phyloP scores from a whole-genome alignment of 495 filamentous ascomycete species.

The Apiosordaria backusii region DNA sequence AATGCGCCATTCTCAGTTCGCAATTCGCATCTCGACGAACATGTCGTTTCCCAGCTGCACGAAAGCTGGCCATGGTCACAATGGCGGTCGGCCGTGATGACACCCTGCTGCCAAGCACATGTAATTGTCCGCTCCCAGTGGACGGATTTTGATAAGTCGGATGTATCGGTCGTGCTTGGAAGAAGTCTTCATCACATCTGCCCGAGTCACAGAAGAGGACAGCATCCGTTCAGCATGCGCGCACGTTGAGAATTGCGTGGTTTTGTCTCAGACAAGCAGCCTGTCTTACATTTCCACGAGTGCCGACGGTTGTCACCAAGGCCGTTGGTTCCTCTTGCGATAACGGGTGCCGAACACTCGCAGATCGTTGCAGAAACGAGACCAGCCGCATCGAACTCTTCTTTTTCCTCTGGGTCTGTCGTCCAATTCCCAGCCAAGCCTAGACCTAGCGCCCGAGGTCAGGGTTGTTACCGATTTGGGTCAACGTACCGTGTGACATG shows the following conservation, averaged over 20 bases:
- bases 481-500: constrained; percentile 26
- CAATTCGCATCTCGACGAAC: constrained; percentile 3
- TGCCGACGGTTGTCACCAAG: constrained; percentile 3
- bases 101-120: neutral
- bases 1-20: constrained; percentile 17
- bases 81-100: constrained; percentile 9
- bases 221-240: constrained; percentile 23
- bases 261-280: neutral
- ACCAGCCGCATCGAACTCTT: neutral
- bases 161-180: neutral
- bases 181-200: neutral
- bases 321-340: neutral
- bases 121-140: neutral
- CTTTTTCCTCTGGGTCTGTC: neutral
- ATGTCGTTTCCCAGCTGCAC: neutral
- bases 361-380: constrained; percentile 12
- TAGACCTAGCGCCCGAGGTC: constrained; percentile 24
- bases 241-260: constrained; percentile 26
- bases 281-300: neutral
- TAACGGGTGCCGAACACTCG: constrained; percentile 12
- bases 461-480: constrained; percentile 7
- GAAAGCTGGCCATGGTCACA: constrained; percentile 15
- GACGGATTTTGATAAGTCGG: neutral
- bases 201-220: constrained; percentile 11
- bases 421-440: neutral